Conservation (phyloP, 441 rosid species). For the Omphalea diandra region DNA sequence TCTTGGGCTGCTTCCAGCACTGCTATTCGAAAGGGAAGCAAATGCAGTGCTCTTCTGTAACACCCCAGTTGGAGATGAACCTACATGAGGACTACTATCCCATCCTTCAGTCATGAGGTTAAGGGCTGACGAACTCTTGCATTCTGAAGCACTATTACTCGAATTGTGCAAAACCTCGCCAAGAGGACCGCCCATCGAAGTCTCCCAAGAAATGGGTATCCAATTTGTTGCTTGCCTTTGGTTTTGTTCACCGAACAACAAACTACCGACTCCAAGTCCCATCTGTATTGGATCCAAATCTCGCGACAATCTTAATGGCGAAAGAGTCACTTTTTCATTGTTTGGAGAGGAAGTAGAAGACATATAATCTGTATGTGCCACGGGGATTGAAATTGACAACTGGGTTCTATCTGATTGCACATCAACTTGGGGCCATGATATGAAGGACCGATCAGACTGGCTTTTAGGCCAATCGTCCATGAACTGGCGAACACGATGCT, state of each 20-base stretch:
- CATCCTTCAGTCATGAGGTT: constrained; percentile 44
- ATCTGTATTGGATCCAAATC: constrained; percentile 51
- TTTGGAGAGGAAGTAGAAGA: constrained; percentile 53
- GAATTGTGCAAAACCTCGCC: constrained; percentile 57
- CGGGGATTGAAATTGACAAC: constrained; percentile 77
- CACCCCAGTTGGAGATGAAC: constrained; percentile 75
- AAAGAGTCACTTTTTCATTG: constrained; percentile 37
- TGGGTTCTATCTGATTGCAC: constrained; percentile 64
- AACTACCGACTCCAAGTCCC: constrained; percentile 46
- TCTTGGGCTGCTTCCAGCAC: constrained; percentile 70
- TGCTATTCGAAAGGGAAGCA: constrained; percentile 28
- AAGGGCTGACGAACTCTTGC: constrained; percentile 35
- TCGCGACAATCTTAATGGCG: constrained; percentile 28
- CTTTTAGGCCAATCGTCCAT: constrained; percentile 42
- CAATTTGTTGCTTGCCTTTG: constrained; percentile 41
- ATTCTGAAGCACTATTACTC: constrained; percentile 22
- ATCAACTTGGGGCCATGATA: constrained; percentile 29
- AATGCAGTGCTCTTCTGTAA: constrained; percentile 61
- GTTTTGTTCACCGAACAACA: constrained; percentile 30
- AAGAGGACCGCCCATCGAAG: constrained; percentile 67
- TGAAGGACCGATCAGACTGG: constrained; percentile 34
- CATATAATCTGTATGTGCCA: constrained; percentile 45
- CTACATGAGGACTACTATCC: constrained; percentile 49
- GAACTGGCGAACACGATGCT: constrained; percentile 37
- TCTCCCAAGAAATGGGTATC: constrained; percentile 43